Conservation (phyloP, 2,329 filamentous ascomycete species). For the Clonostachys rosea region DNA sequence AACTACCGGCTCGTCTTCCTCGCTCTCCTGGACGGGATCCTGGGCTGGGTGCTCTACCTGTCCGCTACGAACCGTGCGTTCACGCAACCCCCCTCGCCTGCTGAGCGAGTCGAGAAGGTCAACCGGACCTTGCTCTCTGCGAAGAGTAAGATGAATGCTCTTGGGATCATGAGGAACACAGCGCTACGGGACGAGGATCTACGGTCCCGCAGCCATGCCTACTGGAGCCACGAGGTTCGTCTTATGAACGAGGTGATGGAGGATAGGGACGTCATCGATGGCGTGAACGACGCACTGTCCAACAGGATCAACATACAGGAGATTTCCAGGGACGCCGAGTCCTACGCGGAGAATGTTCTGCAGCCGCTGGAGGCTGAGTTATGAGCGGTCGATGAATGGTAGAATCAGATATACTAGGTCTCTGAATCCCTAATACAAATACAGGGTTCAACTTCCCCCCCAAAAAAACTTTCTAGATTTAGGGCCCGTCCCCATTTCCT, state of each 20-base stretch:
- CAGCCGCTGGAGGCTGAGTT: slow-evolving; percentile 16
- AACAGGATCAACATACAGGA: slow-evolving; percentile 58
- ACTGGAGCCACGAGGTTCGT: slow-evolving; percentile 76
- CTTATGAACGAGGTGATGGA: slow-evolving; percentile 74
- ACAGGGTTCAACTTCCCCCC: not conserved
- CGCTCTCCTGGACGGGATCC: slow-evolving; percentile 55
- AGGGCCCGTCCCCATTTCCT: no score
- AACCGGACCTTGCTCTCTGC: slow-evolving; percentile 52
- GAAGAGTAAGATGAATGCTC: slow-evolving; percentile 64
- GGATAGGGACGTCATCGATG: slow-evolving; percentile 69
- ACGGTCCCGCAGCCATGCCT: slow-evolving; percentile 60
- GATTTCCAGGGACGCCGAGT: slow-evolving; percentile 60
- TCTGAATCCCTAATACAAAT: not conserved
- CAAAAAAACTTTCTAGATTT: not conserved
- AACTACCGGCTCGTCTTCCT: slow-evolving; percentile 60
- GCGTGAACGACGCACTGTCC: slow-evolving; percentile 62
- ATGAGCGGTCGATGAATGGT: not conserved
- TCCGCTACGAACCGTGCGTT: slow-evolving; percentile 78
- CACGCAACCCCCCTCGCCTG: slow-evolving; percentile 51
- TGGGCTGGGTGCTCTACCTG: slow-evolving; percentile 68
- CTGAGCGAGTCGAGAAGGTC: slow-evolving; percentile 61
- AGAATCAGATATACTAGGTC: no score
- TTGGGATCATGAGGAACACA: slow-evolving; percentile 77
- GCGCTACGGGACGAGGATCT: slow-evolving; percentile 68
- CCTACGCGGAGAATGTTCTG: slow-evolving; percentile 45